Conservation (phyloP, 2,329 filamentous ascomycete species). For the Lomentospora prolificans region DNA sequence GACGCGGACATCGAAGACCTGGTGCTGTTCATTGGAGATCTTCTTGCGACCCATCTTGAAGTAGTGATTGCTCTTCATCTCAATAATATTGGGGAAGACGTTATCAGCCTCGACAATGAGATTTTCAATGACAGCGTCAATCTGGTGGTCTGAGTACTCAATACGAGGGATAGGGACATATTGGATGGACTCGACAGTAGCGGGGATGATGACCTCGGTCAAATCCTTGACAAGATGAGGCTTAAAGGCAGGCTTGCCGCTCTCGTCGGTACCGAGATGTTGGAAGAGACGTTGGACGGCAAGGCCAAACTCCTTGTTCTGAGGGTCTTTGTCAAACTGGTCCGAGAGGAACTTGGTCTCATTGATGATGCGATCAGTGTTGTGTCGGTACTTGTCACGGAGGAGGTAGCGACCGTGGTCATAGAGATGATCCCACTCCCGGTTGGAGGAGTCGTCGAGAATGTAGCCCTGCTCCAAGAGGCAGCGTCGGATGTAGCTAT, state of each 20-base stretch:
- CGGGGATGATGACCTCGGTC: slow-evolving; percentile 75
- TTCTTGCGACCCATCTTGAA: slow-evolving; percentile 91
- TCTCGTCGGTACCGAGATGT: slow-evolving; percentile 75
- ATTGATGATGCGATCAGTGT: slow-evolving; percentile 79
- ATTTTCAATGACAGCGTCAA: slow-evolving; percentile 90
- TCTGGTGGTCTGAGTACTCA: slow-evolving; percentile 74
- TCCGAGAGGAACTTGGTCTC: slow-evolving; percentile 83
- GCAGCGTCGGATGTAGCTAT: slow-evolving; percentile 71
- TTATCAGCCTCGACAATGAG: slow-evolving; percentile 94
- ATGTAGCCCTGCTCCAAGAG: slow-evolving; percentile 87
- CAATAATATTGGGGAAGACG: slow-evolving; percentile 83
- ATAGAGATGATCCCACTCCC: slow-evolving; percentile 76
- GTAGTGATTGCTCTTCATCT: slow-evolving; percentile 87
- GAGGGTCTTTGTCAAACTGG: slow-evolving; percentile 80
- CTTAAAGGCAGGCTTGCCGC: slow-evolving; percentile 84
- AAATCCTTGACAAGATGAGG: slow-evolving; percentile 85
- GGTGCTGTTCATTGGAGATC: slow-evolving; percentile 71
- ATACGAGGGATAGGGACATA: slow-evolving; percentile 93
- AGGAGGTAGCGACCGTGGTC: slow-evolving; percentile 80
- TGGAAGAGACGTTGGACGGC: slow-evolving; percentile 77
- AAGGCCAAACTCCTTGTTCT: slow-evolving; percentile 71
- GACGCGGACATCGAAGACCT: slow-evolving; percentile 68
- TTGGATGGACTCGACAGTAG: slow-evolving; percentile 69
- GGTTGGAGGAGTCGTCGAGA: slow-evolving; percentile 67
- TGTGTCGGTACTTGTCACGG: slow-evolving; percentile 74